Evolutionary conservation across 2,329 filamentous ascomycete genomes (phyloP).

Genomic region (Endocalyx cinctus): DNA sequence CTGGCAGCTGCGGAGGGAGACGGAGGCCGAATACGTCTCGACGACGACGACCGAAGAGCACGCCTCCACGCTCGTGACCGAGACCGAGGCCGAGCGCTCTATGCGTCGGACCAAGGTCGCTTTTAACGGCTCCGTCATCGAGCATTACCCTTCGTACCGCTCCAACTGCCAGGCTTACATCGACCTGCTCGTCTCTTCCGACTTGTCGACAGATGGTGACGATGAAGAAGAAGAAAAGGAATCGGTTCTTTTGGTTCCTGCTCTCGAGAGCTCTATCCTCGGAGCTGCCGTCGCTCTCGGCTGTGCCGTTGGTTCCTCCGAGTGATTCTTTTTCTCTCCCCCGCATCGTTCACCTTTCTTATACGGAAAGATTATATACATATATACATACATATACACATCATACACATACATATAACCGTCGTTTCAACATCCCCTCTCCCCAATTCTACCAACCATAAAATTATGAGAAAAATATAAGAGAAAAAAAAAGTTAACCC

Average conservation of each 20-base stretch:
- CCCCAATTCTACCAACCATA: no score
- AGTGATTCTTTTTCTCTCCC: no score
- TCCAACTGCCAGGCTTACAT: slow-evolving; percentile 58
- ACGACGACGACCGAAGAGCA: slow-evolving; percentile 2
- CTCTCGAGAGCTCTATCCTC: slow-evolving; percentile 69
- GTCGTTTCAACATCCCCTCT: no score
- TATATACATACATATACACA: no score
- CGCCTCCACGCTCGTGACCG: slow-evolving; percentile 14
- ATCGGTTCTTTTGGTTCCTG: slow-evolving; percentile 60
- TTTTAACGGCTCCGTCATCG: slow-evolving; percentile 75
- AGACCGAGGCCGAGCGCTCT: slow-evolving; percentile 43
- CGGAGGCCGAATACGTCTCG: slow-evolving; percentile 33
- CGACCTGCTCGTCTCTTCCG: slow-evolving; percentile 48
- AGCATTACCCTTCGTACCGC: slow-evolving; percentile 69
- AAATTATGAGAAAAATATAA: no score
- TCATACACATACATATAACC: no score
- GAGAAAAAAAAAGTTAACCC: no score
- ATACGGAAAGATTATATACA: no score
- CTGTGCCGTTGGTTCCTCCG: slow-evolving; percentile 31
- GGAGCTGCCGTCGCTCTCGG: slow-evolving; percentile 70
- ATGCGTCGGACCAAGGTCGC: slow-evolving; percentile 57
- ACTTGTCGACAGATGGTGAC: slow-evolving; percentile 20
- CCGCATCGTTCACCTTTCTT: no score
- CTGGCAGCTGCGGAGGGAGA: slow-evolving; percentile 51
- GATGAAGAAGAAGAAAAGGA: slow-evolving; percentile 19